Conservation (phyloP, 2,329 filamentous ascomycete genomes). For the Arthrobotrys megalospora region DNA sequence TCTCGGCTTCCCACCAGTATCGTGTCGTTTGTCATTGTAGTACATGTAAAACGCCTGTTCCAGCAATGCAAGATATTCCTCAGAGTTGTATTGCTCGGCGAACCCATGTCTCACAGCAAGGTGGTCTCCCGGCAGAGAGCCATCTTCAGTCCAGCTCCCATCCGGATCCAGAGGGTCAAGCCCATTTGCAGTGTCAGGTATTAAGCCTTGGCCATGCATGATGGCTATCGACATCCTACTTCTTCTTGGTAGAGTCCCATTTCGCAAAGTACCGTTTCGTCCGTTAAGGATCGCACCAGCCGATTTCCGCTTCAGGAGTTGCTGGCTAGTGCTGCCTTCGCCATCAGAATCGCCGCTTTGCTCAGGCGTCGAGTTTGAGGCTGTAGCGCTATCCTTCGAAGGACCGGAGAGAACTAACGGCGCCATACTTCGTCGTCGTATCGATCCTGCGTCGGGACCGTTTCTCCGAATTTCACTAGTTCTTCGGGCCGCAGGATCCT, state of each 20-base stretch:
- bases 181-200: constrained; percentile 41
- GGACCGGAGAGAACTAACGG: constrained; percentile 18
- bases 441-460: constrained; percentile 49
- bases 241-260: constrained; percentile 42
- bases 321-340: constrained; percentile 36
- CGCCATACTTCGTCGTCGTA: constrained; percentile 37
- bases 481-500: constrained; percentile 39
- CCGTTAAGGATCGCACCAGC: constrained; percentile 31
- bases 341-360: constrained; percentile 53
- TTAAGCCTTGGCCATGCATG: constrained; percentile 27
- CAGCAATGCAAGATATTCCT: constrained; percentile 87
- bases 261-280: constrained; percentile 46
- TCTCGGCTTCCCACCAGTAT: constrained; percentile 87
- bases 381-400: constrained; percentile 32
- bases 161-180: background rate
- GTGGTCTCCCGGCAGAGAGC: constrained; percentile 66
- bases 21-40: constrained; percentile 97
- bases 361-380: constrained; percentile 49
- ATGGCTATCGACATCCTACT: constrained; percentile 38
- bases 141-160: constrained; percentile 68
- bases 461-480: constrained; percentile 42
- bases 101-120: constrained; percentile 80
- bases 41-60: constrained; percentile 99
- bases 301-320: constrained; percentile 45
- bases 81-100: constrained; percentile 90